Base-by-base conservation (phyloP, 208 protist genomes). In the Trypanosomatidae sp. region DNA sequence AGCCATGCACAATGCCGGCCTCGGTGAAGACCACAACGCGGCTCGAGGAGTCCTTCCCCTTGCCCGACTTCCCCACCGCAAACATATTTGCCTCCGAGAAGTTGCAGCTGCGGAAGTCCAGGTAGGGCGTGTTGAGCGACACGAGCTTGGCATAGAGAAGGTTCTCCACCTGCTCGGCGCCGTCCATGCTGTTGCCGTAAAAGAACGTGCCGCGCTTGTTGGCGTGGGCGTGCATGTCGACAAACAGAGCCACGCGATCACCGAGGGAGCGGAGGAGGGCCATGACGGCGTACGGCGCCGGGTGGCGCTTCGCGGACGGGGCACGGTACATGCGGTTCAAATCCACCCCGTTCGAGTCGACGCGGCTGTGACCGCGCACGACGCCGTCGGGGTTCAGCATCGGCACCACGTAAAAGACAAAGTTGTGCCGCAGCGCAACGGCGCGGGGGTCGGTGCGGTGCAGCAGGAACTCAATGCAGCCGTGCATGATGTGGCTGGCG, bases 371-470 rank as follows among this genome's bases (percentile, higher is more conserved):
- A 6, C 97, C 97, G 47, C 93, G 85, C 8, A 81, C 69, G 1
- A 98, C 95, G 19, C 97, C 97, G 81, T 99, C 97, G 0, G 97
- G 97, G 79, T 99, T 99, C 47, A 99, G 76, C 91, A 97, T 96
- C 49, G 92, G 94, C 7, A 97, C 82, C 56, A 97, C 62, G 17
- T 89, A 87, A 65, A 98, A 98, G 2, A 98, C 94, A 71, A 97
- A 98, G 67, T 87, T 79, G 71, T 93, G 85, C 9, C 89, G 91
- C 69, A 98, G 82, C 19, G 86, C 85, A 10, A 71, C 56, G 0
- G 97, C 95, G 22, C 90, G 77, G 15, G 84, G 77, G 81, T 97
- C 90, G 22, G 74, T 81, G 73, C 71, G 41, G 64, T 90, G 81
- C 68, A 93, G 41, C 12, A 94, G 85, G 62, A 94, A 98, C 22